phyloP scores from a whole-genome alignment of 306 rosid genomes.

The Hippophae gyantsensis region DNA sequence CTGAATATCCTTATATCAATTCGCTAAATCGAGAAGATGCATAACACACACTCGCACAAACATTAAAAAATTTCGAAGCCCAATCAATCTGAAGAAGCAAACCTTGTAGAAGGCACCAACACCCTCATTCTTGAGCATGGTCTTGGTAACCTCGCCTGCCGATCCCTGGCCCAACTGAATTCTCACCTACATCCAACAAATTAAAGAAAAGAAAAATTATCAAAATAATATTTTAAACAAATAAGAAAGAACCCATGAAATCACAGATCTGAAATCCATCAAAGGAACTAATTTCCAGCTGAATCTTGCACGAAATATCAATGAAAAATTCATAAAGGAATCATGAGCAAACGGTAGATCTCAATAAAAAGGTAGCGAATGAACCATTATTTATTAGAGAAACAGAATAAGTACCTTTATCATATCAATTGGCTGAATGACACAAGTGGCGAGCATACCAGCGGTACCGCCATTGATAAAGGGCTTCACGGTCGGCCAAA shows the following conservation, averaged over 20 bases:
- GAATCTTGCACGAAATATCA: not conserved
- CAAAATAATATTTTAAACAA: not conserved
- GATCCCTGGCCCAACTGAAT: slow-evolving; percentile 98
- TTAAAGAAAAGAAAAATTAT: not conserved
- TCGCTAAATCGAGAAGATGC: not conserved
- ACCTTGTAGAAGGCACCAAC: slow-evolving; percentile 85
- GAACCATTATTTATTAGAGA: not conserved
- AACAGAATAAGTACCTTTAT: slow-evolving; percentile 51
- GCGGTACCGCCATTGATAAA: slow-evolving; percentile 90
- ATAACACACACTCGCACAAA: too few species aligned
- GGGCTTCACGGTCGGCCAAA: slow-evolving; percentile 84
- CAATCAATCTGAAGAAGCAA: not conserved
- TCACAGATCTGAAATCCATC: slow-evolving; percentile 45
- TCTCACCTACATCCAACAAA: slow-evolving; percentile 59
- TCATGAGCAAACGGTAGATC: slow-evolving; percentile 4
- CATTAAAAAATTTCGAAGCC: not conserved
- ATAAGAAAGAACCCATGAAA: slow-evolving; percentile 1
- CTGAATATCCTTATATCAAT: slow-evolving; percentile 10
- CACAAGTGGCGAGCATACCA: slow-evolving; percentile 98
- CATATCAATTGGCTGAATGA: slow-evolving; percentile 94
- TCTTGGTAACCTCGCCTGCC: slow-evolving; percentile 55
- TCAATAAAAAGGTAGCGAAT: not conserved
- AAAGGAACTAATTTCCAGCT: slow-evolving; percentile 6
- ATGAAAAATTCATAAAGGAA: not conserved
- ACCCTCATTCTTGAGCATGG: slow-evolving; percentile 86